Evolutionary conservation across 2,329 filamentous ascomycete species (phyloP).

Genomic region (Alternaria sp.): DNA sequence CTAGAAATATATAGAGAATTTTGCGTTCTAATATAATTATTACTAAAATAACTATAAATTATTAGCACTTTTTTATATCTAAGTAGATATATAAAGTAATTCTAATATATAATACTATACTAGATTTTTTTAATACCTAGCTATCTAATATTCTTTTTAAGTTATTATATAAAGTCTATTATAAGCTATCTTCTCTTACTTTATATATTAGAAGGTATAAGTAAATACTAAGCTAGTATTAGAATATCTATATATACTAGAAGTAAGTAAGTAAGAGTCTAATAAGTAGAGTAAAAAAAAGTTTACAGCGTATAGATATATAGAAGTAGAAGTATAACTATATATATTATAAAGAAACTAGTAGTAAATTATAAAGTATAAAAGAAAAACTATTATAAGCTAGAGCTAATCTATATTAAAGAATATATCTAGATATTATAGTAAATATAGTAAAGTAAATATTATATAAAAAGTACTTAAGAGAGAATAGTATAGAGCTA

Average conservation of each 20-base stretch:
- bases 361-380: slow-evolving; percentile 6
- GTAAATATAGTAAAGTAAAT: not conserved
- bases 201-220: not conserved
- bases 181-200: not conserved
- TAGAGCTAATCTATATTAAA: slow-evolving; percentile 1
- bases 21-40: not conserved
- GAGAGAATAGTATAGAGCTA: not conserved
- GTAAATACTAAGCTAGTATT: not conserved
- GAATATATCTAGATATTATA: not conserved
- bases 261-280: not conserved
- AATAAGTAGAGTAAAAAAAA: not conserved
- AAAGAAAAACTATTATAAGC: not conserved
- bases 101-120: not conserved
- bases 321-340: not conserved
- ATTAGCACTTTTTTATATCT: not conserved
- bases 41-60: slow-evolving; percentile 2
- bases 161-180: not conserved
- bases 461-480: not conserved
- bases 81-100: not conserved
- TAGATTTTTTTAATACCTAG: not conserved
- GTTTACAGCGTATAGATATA: not conserved
- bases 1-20: not conserved
- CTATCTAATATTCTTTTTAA: not conserved
- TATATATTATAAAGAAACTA: slow-evolving; percentile 6
- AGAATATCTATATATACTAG: slow-evolving; percentile 1